Percentiles rank a stretch among this genome's conserved stretches.
Evolutionary conservation across 169 alveolate species (phyloP).

Genomic region (Cryptosporidium sp.): DNA sequence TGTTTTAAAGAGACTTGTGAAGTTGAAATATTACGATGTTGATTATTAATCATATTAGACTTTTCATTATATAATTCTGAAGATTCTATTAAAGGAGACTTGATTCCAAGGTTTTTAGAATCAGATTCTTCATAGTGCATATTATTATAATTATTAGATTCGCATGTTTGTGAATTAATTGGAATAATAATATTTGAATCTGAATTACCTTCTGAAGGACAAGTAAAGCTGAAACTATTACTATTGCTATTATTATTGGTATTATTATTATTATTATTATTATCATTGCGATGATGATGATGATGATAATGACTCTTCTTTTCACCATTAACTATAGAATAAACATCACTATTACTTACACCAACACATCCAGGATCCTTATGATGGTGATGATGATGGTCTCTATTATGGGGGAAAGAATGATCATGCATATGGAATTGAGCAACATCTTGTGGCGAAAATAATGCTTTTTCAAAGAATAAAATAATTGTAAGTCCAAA

Average conservation of each 20-base stretch:
- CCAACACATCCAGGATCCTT: constrained; percentile 75
- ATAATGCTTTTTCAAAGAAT: constrained; percentile 61
- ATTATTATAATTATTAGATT: background rate
- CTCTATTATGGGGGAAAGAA: constrained; percentile 72
- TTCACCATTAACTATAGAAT: background rate
- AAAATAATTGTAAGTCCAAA: constrained; percentile 59
- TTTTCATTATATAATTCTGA: background rate
- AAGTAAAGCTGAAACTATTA: background rate
- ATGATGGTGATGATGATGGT: constrained; percentile 75
- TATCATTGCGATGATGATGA: no score
- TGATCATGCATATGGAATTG: constrained; percentile 76
- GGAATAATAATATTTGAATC: background rate
- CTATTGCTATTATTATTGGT: background rate
- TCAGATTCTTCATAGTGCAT: constrained; percentile 8
- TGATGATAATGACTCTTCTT: background rate
- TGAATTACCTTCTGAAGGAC: background rate
- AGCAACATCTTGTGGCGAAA: constrained; percentile 56
- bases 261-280: background rate
- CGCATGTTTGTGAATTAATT: constrained; percentile 41
- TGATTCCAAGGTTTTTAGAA: background rate
- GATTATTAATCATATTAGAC: background rate
- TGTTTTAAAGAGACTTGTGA: background rate
- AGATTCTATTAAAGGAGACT: constrained; percentile 3
- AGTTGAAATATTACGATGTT: background rate
- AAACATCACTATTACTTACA: background rate